phyloP scores from a whole-genome alignment of 116 monocot species.

The Papilionanthe hybrid region DNA sequence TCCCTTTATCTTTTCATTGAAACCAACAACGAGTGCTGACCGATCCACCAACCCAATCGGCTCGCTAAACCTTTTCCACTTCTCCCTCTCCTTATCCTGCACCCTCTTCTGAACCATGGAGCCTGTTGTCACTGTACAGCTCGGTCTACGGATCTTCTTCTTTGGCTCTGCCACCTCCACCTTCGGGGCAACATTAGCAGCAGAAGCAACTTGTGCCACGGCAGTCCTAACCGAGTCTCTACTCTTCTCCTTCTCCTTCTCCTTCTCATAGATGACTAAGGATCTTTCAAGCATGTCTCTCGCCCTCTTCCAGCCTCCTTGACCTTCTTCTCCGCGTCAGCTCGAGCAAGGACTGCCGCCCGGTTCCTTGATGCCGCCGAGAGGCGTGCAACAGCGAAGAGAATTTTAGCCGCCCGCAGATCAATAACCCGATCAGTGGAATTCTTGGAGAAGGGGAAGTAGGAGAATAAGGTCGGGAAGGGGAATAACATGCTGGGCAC shows the following conservation, averaged over 20 bases:
- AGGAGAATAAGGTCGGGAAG: constrained; percentile 16
- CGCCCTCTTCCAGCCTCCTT: constrained; percentile 34
- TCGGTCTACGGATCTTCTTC: constrained; percentile 4
- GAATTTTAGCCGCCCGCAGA: constrained; percentile 11
- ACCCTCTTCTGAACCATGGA: constrained; percentile 12
- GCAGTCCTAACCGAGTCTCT: not conserved
- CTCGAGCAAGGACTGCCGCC: constrained; percentile 15
- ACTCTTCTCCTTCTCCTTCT: constrained; percentile 4
- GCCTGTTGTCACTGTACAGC: not conserved
- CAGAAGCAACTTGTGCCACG: not conserved
- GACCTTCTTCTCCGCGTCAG: constrained; percentile 30
- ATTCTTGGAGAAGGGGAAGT: constrained; percentile 7
- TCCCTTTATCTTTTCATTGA: not conserved
- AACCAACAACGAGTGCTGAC: not conserved
- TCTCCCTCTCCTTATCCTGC: constrained; percentile 24
- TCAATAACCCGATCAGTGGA: constrained; percentile 9
- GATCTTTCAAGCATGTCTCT: constrained; percentile 33
- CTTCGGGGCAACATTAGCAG: not conserved
- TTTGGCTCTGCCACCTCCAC: not conserved
- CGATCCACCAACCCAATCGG: not conserved
- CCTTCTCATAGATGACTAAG: constrained; percentile 5
- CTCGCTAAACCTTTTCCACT: constrained; percentile 36
- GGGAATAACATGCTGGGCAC: constrained; percentile 35
- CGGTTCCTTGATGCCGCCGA: constrained; percentile 23
- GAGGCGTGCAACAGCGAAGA: constrained; percentile 17